These are phyloP conservation scores for Wakefieldia striispora DNA, from an alignment of 768 basidiomycete genomes.

Conservation along the genomic window DNA sequence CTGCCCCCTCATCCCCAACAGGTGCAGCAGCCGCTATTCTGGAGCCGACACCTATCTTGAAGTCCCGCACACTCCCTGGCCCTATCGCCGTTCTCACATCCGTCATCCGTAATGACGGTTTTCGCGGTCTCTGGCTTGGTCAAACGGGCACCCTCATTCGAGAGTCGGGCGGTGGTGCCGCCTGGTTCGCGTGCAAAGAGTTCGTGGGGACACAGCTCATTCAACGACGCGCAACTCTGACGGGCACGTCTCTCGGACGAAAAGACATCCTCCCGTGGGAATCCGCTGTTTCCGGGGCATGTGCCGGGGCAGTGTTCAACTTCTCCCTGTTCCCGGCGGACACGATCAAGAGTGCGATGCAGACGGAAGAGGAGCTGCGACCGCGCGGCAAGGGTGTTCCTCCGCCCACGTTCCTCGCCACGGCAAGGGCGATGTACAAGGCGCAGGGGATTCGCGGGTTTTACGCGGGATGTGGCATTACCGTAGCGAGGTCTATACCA, in stretches of 20 bases:
- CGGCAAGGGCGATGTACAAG: slow-evolving; percentile 67
- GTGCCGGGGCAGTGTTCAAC: slow-evolving; percentile 83
- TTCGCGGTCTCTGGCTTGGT: slow-evolving; percentile 93
- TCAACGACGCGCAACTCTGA: slow-evolving; percentile 39
- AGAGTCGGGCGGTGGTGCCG: slow-evolving; percentile 86
- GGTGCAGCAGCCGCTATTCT: slow-evolving; percentile 15
- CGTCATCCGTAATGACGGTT: slow-evolving; percentile 63
- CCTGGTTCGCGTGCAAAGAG: slow-evolving; percentile 93
- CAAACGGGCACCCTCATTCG: slow-evolving; percentile 92
- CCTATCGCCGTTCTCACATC: slow-evolving; percentile 65
- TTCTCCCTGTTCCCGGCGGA: slow-evolving; percentile 94
- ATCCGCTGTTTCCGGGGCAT: slow-evolving; percentile 81
- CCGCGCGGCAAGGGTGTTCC: slow-evolving; percentile 39
- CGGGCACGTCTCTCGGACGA: slow-evolving; percentile 30
- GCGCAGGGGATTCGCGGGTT: slow-evolving; percentile 78
- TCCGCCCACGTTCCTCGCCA: slow-evolving; percentile 49
- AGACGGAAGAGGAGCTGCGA: slow-evolving; percentile 88
- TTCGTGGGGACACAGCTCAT: slow-evolving; percentile 62
- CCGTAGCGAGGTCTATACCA: slow-evolving; percentile 79
- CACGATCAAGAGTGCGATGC: slow-evolving; percentile 90
- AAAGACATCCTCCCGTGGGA: slow-evolving; percentile 70
- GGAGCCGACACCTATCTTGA: slow-evolving; percentile 7
- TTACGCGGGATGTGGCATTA: slow-evolving; percentile 93
- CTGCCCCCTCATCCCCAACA: slow-evolving; percentile 14
- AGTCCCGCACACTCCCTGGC: slow-evolving; percentile 53